Conservation (phyloP, 148 eudicot genomes). For the Beta vulgaris region DNA sequence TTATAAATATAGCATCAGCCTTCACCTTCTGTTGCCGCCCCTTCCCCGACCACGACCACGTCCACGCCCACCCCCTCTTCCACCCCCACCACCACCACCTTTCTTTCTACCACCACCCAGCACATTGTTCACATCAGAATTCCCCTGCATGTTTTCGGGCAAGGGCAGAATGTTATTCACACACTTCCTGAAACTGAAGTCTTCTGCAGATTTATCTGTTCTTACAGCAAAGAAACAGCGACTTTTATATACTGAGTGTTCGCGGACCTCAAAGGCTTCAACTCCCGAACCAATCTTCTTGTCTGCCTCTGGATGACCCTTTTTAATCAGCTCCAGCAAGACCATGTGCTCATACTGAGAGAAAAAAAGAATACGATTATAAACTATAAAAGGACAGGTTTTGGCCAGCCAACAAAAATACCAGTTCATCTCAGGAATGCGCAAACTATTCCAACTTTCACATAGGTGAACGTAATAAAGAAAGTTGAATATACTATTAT, state of each 20-base stretch:
- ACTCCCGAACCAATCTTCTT: slow-evolving; percentile 71
- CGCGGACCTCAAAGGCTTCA: slow-evolving; percentile 62
- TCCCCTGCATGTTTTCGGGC: slow-evolving; percentile 79
- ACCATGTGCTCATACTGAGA: slow-evolving; percentile 67
- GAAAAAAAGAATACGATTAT: neutral
- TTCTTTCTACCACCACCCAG: slow-evolving; percentile 44
- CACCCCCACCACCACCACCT: slow-evolving; percentile 44
- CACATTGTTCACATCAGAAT: slow-evolving; percentile 55
- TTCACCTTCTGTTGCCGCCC: slow-evolving; percentile 58
- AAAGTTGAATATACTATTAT: neutral
- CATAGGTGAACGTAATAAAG: neutral
- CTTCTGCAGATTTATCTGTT: slow-evolving; percentile 61
- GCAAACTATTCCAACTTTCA: neutral
- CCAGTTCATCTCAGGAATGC: neutral
- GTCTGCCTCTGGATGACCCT: slow-evolving; percentile 76
- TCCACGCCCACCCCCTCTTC: slow-evolving; percentile 41
- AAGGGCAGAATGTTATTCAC: slow-evolving; percentile 84
- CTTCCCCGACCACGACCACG: slow-evolving; percentile 62
- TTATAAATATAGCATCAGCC: neutral
- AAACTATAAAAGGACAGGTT: neutral
- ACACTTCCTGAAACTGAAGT: slow-evolving; percentile 97
- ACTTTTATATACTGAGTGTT: slow-evolving; percentile 70
- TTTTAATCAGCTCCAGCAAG: slow-evolving; percentile 71
- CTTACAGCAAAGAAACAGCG: slow-evolving; percentile 85
- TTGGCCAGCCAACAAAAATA: neutral